Conservation (phyloP, 2,329 filamentous ascomycete genomes). For the Albifimbria verrucaria region DNA sequence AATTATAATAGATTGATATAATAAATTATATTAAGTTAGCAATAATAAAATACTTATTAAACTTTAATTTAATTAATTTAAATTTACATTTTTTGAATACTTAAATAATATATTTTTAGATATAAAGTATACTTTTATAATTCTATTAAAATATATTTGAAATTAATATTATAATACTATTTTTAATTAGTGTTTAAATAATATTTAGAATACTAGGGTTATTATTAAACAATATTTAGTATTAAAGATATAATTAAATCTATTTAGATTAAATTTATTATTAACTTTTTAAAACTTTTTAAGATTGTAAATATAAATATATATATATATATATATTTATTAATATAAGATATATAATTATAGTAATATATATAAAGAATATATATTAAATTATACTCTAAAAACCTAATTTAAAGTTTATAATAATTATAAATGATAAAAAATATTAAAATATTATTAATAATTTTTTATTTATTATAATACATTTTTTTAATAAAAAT, state of each 20-base stretch:
- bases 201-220: background rate
- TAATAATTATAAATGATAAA: background rate
- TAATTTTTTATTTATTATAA: background rate
- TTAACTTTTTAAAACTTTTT: background rate
- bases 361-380: background rate
- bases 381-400: background rate
- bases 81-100: background rate
- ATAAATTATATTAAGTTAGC: too few species aligned
- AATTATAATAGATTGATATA: background rate
- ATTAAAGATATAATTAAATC: background rate
- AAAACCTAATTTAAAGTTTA: conserved; percentile 1
- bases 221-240: background rate
- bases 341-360: too few species aligned
- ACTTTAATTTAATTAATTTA: background rate
- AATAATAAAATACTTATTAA: background rate
- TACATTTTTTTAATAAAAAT: background rate
- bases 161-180: background rate
- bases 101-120: background rate
- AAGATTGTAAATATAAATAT: background rate
- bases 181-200: background rate
- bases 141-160: background rate
- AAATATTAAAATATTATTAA: background rate
- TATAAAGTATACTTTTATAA: conserved; percentile 1
- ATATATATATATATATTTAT: background rate
- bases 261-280: background rate